Percentiles rank a stretch among this genome's conserved stretches.
These are phyloP conservation scores for Abelmoschus esculentus DNA, from an alignment of 345 rosid species.

Conservation along the genomic window DNA sequence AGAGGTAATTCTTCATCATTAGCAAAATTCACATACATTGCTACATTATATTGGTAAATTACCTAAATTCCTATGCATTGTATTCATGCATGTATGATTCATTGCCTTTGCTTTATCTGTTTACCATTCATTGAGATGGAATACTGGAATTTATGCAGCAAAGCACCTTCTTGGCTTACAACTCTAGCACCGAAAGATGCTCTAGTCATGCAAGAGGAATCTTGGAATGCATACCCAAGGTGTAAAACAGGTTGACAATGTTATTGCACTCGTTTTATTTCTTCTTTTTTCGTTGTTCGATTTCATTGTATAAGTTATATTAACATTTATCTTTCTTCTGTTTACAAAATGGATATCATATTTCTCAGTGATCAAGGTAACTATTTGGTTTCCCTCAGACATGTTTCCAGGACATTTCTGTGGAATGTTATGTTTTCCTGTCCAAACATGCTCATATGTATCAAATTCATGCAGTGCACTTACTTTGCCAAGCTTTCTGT, in stretches of 20 bases:
- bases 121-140: not conserved
- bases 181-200: constrained; percentile 59
- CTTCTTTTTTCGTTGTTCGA: not conserved
- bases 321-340: constrained; percentile 19
- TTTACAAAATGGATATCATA: constrained; percentile 14
- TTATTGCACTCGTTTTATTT: not conserved
- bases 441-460: constrained; percentile 5
- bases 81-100: not conserved
- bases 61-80: not conserved
- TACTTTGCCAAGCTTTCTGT: constrained; percentile 55
- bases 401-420: not conserved
- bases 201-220: constrained; percentile 61
- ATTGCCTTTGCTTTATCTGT: not conserved
- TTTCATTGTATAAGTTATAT: constrained; percentile 10
- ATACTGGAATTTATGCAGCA: constrained; percentile 33
- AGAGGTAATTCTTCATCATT: constrained; percentile 33
- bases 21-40: not conserved
- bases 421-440: not conserved
- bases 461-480: constrained; percentile 48
- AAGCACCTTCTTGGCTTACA: constrained; percentile 64
- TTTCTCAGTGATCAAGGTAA: constrained; percentile 60
- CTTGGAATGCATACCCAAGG: constrained; percentile 73
- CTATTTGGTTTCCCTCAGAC: not conserved
- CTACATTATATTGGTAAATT: not conserved
- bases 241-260: constrained; percentile 54